Conservation (phyloP, 2,329 filamentous ascomycete species). For the Paraphaeosphaeria minitans region DNA sequence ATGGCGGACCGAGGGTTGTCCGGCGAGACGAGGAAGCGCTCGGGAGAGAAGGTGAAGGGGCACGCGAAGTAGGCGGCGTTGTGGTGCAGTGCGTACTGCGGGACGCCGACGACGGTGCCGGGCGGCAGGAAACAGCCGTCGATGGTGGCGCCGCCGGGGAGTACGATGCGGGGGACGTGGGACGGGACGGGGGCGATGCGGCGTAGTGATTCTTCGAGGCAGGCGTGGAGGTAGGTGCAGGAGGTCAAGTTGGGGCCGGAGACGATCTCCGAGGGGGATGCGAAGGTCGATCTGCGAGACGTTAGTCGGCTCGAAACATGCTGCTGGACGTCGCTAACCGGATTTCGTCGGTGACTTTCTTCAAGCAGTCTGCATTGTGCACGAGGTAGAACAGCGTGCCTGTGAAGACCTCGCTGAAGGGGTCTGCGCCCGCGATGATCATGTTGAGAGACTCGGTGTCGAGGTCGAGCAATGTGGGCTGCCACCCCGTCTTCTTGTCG, state of each 20-base stretch:
- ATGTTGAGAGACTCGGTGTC: constrained; percentile 51
- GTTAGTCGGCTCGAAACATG: neutral
- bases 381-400: constrained; percentile 48
- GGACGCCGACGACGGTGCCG: constrained; percentile 31
- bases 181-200: constrained; percentile 31
- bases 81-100: constrained; percentile 31
- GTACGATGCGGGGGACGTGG: constrained; percentile 33
- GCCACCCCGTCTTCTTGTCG: constrained; percentile 48
- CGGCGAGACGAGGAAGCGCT: constrained; percentile 23
- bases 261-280: constrained; percentile 25
- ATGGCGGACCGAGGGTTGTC: constrained; percentile 15
- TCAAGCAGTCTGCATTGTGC: constrained; percentile 37
- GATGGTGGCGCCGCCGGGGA: constrained; percentile 31
- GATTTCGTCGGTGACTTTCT: constrained; percentile 29
- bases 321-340: constrained; percentile 16
- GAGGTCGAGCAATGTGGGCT: constrained; percentile 46
- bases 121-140: constrained; percentile 26
- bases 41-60: constrained; percentile 26
- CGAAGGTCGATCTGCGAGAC: constrained; percentile 12
- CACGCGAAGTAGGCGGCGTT: constrained; percentile 20
- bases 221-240: constrained; percentile 37
- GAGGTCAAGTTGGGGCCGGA: constrained; percentile 24
- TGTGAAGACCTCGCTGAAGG: constrained; percentile 39
- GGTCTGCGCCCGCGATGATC: constrained; percentile 52
- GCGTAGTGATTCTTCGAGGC: constrained; percentile 43